Conservation (phyloP, 1,139 yeast genomes). For the Arxiozyma telluris region DNA sequence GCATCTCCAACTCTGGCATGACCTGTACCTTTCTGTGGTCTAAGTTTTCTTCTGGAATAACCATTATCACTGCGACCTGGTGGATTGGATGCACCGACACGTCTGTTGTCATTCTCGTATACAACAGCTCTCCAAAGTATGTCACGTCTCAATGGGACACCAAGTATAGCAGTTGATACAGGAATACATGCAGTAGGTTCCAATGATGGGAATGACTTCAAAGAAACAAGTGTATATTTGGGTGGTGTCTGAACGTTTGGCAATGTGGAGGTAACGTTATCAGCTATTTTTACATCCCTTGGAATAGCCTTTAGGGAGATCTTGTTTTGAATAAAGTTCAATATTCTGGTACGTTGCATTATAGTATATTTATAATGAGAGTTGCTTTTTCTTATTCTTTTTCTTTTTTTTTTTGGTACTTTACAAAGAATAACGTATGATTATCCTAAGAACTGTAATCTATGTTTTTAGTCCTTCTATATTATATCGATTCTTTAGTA, state of each 20-base stretch:
- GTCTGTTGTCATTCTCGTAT: slow-evolving; percentile 78
- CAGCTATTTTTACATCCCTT: neutral
- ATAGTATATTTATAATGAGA: neutral
- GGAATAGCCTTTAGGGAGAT: neutral
- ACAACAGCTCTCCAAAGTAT: slow-evolving; percentile 90
- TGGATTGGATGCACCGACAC: slow-evolving; percentile 85
- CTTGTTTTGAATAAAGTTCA: neutral
- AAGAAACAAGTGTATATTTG: slow-evolving; percentile 66
- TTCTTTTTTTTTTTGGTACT: neutral
- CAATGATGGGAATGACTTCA: slow-evolving; percentile 78
- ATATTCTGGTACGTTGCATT: neutral
- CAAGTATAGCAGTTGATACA: slow-evolving; percentile 58
- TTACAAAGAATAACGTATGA: neutral
- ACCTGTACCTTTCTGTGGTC: slow-evolving; percentile 92
- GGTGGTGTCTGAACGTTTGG: slow-evolving; percentile 44
- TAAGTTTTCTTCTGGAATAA: slow-evolving; percentile 71
- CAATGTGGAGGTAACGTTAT: slow-evolving; percentile 1
- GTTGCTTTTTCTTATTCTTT: no score
- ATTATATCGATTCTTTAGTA: no score
- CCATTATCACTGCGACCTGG: slow-evolving; percentile 82
- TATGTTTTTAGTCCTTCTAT: no score
- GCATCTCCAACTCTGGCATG: slow-evolving; percentile 94
- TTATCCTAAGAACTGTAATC: neutral
- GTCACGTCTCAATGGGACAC: slow-evolving; percentile 78
- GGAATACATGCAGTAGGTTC: slow-evolving; percentile 77